A percentile compares a stretch with the other conserved stretches of the same genome.
phyloP scores from a whole-genome alignment of 257 asterid genomes.

The Salvia splendens region DNA sequence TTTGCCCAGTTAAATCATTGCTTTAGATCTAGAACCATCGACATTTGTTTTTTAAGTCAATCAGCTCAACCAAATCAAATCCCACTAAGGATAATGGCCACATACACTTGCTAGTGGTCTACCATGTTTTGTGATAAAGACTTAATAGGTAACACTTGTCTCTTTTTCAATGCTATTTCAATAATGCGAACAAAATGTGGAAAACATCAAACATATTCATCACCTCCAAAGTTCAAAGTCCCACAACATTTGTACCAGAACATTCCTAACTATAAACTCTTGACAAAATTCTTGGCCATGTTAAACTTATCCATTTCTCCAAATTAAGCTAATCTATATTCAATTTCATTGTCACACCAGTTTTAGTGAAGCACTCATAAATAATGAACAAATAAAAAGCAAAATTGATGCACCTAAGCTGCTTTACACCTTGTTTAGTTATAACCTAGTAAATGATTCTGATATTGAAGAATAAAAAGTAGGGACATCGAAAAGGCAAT shows the following conservation, averaged over 20 bases:
- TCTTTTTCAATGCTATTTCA: conserved; percentile 25
- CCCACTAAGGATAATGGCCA: conserved; percentile 16
- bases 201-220: conserved; percentile 16
- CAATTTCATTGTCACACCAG: background rate
- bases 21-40: conserved; percentile 14
- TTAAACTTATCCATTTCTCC: background rate
- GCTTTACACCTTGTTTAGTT: background rate
- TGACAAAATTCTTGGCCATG: background rate
- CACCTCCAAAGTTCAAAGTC: conserved; percentile 16
- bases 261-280: conserved; percentile 9
- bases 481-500: too few relatives aligned
- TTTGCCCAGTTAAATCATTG: conserved; percentile 8
- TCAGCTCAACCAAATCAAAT: conserved; percentile 25
- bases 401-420: background rate
- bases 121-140: background rate
- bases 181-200: conserved; percentile 18
- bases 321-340: conserved; percentile 4
- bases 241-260: background rate
- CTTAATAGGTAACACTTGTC: background rate
- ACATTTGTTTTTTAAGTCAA: background rate
- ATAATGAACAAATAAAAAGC: background rate
- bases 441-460: background rate
- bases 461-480: background rate
- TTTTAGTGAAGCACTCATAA: background rate
- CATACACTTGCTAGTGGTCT: conserved; percentile 6